A percentile compares a stretch with the other conserved stretches of the same genome.
phyloP scores from a whole-genome alignment of 2,329 filamentous ascomycete genomes.

The Aspergillus glaucus region DNA sequence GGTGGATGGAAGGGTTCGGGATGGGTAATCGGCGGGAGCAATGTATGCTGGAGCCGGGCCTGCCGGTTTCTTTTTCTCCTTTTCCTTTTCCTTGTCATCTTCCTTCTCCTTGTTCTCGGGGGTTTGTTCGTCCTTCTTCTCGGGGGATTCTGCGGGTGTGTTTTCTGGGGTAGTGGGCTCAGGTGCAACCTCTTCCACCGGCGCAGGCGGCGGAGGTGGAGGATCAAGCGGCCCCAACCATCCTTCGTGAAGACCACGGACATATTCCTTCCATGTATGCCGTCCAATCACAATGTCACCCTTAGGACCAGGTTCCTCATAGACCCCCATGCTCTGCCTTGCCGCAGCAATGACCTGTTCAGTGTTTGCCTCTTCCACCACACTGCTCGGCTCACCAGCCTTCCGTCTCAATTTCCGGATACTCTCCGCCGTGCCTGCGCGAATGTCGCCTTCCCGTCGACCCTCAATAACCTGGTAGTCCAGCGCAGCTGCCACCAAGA shows the following conservation, averaged over 20 bases:
- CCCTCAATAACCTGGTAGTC: slow-evolving; percentile 97
- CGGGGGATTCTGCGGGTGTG: slow-evolving; percentile 18
- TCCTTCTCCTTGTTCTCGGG: slow-evolving; percentile 42
- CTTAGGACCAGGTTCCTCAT: slow-evolving; percentile 64
- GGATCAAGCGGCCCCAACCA: slow-evolving; percentile 79
- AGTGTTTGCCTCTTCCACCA: slow-evolving; percentile 41
- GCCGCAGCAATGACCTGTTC: slow-evolving; percentile 58
- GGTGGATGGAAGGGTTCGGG: slow-evolving; percentile 56
- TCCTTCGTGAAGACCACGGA: slow-evolving; percentile 87
- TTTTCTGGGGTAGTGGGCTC: slow-evolving; percentile 17
- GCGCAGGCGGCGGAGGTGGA: slow-evolving; percentile 22
- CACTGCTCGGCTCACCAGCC: slow-evolving; percentile 49
- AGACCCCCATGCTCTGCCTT: slow-evolving; percentile 60
- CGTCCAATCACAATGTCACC: slow-evolving; percentile 87
- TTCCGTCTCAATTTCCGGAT: slow-evolving; percentile 63
- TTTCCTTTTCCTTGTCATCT: slow-evolving; percentile 40
- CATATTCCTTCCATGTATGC: slow-evolving; percentile 96
- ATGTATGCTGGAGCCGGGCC: slow-evolving; percentile 67
- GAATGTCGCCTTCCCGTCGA: slow-evolving; percentile 82
- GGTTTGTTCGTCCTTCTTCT: slow-evolving; percentile 47
- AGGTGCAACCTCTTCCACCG: slow-evolving; percentile 16
- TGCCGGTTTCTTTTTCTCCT: slow-evolving; percentile 47
- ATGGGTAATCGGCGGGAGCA: slow-evolving; percentile 62
- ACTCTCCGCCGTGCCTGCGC: slow-evolving; percentile 78
- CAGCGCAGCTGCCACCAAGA: slow-evolving; percentile 79